phyloP scores from a whole-genome alignment of 129 eudicot species.

The Cynara cardunculus region DNA sequence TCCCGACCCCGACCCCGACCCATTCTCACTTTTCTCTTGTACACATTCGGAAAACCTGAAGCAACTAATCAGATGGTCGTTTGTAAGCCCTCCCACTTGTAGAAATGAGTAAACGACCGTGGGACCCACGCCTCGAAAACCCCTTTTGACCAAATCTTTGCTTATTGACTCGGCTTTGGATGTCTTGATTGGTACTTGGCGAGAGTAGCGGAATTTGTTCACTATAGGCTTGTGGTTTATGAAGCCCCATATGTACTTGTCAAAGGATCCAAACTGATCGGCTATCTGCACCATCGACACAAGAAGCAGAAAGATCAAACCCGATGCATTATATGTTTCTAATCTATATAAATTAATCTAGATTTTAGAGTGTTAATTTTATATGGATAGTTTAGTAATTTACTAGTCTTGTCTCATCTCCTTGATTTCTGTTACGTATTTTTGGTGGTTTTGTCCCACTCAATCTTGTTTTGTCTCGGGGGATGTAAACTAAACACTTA shows the following conservation, averaged over 20 bases:
- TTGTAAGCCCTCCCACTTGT: slow-evolving; percentile 86
- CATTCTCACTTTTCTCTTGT: slow-evolving; percentile 36
- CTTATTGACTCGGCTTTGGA: slow-evolving; percentile 84
- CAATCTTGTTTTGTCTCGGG: too few species aligned
- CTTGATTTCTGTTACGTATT: neutral
- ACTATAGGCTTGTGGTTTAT: slow-evolving; percentile 67
- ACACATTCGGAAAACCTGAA: slow-evolving; percentile 74
- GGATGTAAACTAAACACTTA: too few species aligned
- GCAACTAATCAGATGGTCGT: slow-evolving; percentile 83
- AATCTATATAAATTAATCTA: neutral
- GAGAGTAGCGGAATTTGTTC: slow-evolving; percentile 68
- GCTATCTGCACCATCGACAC: slow-evolving; percentile 55
- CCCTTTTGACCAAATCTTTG: slow-evolving; percentile 84
- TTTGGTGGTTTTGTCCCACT: neutral
- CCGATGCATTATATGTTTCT: neutral
- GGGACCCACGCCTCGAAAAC: slow-evolving; percentile 91
- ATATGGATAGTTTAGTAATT: neutral
- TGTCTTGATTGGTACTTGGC: slow-evolving; percentile 86
- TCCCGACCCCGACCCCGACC: neutral
- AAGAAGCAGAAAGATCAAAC: neutral
- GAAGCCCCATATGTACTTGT: slow-evolving; percentile 90
- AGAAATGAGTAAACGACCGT: slow-evolving; percentile 85
- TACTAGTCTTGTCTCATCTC: neutral
- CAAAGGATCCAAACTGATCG: slow-evolving; percentile 76
- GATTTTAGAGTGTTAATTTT: neutral